phyloP scores from a whole-genome alignment of 2,329 filamentous ascomycete species.

The Trichoderma koningiopsis region DNA sequence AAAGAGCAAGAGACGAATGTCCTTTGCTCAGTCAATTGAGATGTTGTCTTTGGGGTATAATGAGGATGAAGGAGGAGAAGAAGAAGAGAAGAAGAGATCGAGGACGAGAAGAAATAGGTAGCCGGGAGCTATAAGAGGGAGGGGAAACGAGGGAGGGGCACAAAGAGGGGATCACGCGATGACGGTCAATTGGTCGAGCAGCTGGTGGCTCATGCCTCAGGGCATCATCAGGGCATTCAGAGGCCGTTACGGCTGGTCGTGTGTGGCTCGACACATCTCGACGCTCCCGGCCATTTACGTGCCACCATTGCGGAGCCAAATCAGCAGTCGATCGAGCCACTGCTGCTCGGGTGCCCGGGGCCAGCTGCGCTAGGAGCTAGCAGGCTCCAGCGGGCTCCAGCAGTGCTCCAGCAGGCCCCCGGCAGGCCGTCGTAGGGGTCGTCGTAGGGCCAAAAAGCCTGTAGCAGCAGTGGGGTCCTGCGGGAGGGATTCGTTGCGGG shows the following conservation, averaged over 20 bases:
- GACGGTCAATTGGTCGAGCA: constrained; percentile 25
- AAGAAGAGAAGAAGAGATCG: constrained; percentile 26
- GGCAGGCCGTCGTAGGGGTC: not conserved
- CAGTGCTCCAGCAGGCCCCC: not conserved
- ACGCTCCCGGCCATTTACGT: constrained; percentile 16
- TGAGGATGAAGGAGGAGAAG: constrained; percentile 29
- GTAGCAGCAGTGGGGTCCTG: constrained; percentile 33
- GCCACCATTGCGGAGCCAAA: constrained; percentile 19
- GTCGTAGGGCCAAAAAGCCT: constrained; percentile 8
- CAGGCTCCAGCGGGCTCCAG: constrained; percentile 4
- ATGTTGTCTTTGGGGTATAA: constrained; percentile 26
- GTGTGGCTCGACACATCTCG: constrained; percentile 21
- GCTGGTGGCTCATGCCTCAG: constrained; percentile 18
- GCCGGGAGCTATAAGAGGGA: constrained; percentile 29
- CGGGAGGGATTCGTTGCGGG: constrained; percentile 35
- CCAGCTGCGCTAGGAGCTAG: constrained; percentile 2
- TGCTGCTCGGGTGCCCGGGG: constrained; percentile 15
- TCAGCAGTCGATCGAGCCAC: constrained; percentile 26
- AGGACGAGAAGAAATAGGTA: constrained; percentile 30
- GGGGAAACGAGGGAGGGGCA: constrained; percentile 29
- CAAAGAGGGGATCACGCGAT: constrained; percentile 29
- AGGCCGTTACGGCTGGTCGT: not conserved
- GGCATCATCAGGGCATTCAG: constrained; percentile 6
- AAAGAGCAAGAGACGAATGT: constrained; percentile 25
- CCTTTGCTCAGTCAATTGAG: constrained; percentile 27